Conservation (phyloP, 2,329 filamentous ascomycete species). For the Xylariaceae sp. region DNA sequence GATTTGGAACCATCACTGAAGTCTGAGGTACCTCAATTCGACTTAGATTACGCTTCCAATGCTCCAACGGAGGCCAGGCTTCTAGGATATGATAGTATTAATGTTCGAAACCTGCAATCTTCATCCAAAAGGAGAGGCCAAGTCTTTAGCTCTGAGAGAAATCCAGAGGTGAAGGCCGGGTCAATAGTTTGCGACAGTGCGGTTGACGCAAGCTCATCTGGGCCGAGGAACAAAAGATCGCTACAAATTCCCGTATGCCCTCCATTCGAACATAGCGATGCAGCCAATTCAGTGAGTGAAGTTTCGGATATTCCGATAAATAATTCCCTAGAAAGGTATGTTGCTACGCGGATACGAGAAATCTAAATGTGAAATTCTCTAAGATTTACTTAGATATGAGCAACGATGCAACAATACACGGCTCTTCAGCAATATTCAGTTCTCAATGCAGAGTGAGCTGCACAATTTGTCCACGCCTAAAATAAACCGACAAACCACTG, state of each 20-base stretch:
- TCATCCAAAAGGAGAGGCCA: slow-evolving; percentile 22
- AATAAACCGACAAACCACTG: slow-evolving; percentile 28
- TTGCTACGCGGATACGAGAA: too few relatives aligned
- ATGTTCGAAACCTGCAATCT: slow-evolving; percentile 5
- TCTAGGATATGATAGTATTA: background rate
- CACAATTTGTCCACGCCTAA: slow-evolving; percentile 14
- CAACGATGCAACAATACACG: slow-evolving; percentile 8
- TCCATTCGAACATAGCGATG: background rate
- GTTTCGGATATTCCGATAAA: background rate
- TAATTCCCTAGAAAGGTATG: slow-evolving; percentile 2
- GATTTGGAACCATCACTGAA: slow-evolving; percentile 18
- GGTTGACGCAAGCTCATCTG: background rate
- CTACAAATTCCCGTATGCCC: background rate
- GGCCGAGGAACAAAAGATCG: background rate
- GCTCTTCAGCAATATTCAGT: slow-evolving; percentile 30
- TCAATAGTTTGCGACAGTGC: background rate
- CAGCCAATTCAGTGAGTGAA: too few relatives aligned
- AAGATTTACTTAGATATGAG: slow-evolving; percentile 10
- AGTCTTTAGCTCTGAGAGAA: slow-evolving; percentile 18
- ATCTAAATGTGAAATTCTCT: background rate
- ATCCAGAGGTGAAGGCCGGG: background rate
- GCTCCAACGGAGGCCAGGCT: background rate
- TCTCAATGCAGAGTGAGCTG: slow-evolving; percentile 19
- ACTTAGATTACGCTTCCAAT: background rate
- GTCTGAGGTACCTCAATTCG: slow-evolving; percentile 4